Percentiles rank a stretch among this genome's conserved stretches.
phyloP scores from a whole-genome alignment of 2,329 filamentous ascomycete species.

The Ambrosiella xylebori region DNA sequence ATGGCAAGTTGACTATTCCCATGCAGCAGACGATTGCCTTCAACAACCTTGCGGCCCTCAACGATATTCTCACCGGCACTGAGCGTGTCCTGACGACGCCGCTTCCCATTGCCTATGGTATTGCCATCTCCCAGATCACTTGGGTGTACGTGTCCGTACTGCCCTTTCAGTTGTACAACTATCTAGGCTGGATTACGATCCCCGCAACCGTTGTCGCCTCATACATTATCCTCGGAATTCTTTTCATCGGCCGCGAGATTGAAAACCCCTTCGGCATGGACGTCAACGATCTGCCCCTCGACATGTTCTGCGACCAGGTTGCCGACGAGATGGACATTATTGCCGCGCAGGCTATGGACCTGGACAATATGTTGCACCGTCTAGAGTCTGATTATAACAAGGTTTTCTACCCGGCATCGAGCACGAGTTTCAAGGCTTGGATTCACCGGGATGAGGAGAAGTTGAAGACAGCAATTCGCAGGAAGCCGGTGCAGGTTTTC shows the following conservation, averaged over 20 bases:
- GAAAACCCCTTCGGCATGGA: slow-evolving; percentile 75
- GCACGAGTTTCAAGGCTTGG: slow-evolving; percentile 23
- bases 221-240: slow-evolving; percentile 68
- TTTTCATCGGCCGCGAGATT: slow-evolving; percentile 60
- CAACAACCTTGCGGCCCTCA: slow-evolving; percentile 44
- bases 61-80: slow-evolving; percentile 54
- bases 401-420: slow-evolving; percentile 38
- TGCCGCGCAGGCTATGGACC: slow-evolving; percentile 29
- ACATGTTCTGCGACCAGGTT: slow-evolving; percentile 60
- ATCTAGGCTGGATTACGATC: slow-evolving; percentile 57
- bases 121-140: slow-evolving; percentile 72
- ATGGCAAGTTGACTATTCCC: slow-evolving; percentile 36
- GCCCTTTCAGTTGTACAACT: slow-evolving; percentile 57
- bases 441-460: slow-evolving; percentile 25
- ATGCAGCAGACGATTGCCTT: slow-evolving; percentile 44
- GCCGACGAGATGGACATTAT: slow-evolving; percentile 59
- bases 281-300: slow-evolving; percentile 65
- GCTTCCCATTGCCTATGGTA: slow-evolving; percentile 65
- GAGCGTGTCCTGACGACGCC: slow-evolving; percentile 72
- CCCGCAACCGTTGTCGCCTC: slow-evolving; percentile 55
- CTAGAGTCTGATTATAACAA: slow-evolving; percentile 26
- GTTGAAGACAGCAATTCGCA: slow-evolving; percentile 24
- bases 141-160: slow-evolving; percentile 69
- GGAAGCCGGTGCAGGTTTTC: slow-evolving; percentile 23
- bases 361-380: slow-evolving; percentile 19